Evolutionary conservation across 1,284 basidiomycete species (phyloP), one percentile per base, ranked within the genome.

Genomic region (Caloboletus firmus): DNA sequence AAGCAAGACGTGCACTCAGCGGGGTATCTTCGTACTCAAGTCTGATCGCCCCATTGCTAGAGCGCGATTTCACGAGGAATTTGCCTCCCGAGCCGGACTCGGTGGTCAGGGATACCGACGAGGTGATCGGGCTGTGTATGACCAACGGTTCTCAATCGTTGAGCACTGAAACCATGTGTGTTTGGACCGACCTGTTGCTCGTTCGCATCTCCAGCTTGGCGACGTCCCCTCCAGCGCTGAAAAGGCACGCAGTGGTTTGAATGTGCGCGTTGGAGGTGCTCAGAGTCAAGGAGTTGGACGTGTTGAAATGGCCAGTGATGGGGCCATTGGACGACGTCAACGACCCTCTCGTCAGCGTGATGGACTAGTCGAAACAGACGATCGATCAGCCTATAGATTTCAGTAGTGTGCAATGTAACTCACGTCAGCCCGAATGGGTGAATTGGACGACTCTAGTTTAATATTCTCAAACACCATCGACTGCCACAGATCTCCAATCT

Each of bases 251-350:
- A 5, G 68, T 63, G 3, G 63, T 67, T 11, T 69, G 57, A 45
- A 83, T 75, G 5, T 39, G 57, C 1, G 61, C 69, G 52, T 79
- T 79, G 20, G 71, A 64, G 0, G 78, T 79, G 12, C 39, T 32
- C 8, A 82, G 55, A 1, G 52, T 57, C 7, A 82, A 58, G 0
- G 57, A 46, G 2, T 62, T 59, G 0, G 72, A 66, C 1, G 67
- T 56, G 35, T 74, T 73, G 64, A 75, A 79, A 12, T 70, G 69
- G 12, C 80, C 82, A 1, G 57, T 37, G 57, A 83, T 75, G 10
- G 61, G 45, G 4, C 65, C 69, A 31, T 79, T 75, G 1, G 61
- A 55, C 1, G 76, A 71, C 1, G 50, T 53, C 22, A 80, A 34
- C 3, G 49, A 49, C 1, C 66, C 72, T 12, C 59, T 55, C 4